phyloP scores from a whole-genome alignment of 2,329 filamentous ascomycete species.

The Pseudogymnoascus sp. region DNA sequence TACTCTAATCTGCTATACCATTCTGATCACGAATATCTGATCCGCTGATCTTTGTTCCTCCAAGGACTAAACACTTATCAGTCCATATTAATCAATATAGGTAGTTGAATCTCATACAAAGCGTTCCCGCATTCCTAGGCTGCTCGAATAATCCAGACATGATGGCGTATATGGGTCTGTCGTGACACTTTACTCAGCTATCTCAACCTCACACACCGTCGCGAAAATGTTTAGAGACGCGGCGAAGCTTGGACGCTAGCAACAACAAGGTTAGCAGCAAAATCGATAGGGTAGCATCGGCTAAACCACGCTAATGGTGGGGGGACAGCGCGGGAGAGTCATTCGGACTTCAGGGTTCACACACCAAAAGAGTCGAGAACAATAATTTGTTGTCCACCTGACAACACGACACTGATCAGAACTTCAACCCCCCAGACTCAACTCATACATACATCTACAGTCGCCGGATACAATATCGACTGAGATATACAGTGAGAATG shows the following conservation, averaged over 20 bases:
- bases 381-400: not conserved
- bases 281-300: not conserved
- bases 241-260: conserved; percentile 13
- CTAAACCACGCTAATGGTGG: conserved; percentile 9
- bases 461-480: not conserved
- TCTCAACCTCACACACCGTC: conserved; percentile 11
- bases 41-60: conserved; percentile 94
- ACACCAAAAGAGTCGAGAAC: conserved; percentile 6
- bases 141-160: conserved; percentile 98
- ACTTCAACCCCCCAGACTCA: not conserved
- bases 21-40: conserved; percentile 96
- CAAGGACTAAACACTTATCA: conserved; percentile 56
- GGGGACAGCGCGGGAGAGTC: conserved; percentile 5
- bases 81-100: conserved; percentile 24
- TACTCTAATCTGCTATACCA: conserved; percentile 43
- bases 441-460: not conserved
- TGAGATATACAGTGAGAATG: conserved; percentile 8
- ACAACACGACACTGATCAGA: conserved; percentile 2
- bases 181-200: conserved; percentile 13
- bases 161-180: conserved; percentile 16
- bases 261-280: not conserved
- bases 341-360: conserved; percentile 3
- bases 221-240: conserved; percentile 15
- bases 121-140: conserved; percentile 80
- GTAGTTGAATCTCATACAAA: conserved; percentile 51